Percentiles rank a stretch among this genome's conserved stretches.
These are phyloP conservation scores for Cicer pinnatifidum DNA, from an alignment of 306 rosid species.

Conservation along the genomic window DNA sequence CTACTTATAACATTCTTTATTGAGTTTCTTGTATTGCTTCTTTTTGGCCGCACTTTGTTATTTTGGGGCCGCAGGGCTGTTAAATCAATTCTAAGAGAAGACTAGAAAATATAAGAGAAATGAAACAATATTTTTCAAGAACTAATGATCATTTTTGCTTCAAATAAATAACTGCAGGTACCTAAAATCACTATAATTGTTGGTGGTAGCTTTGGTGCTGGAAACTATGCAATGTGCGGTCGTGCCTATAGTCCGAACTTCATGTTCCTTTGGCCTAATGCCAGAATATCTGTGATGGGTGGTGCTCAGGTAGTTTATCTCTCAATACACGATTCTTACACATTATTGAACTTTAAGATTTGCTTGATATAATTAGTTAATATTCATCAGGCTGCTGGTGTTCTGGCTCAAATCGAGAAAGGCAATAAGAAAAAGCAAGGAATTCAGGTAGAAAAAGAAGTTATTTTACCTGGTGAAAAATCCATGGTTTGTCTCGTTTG, in stretches of 20 bases:
- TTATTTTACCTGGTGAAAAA: not conserved
- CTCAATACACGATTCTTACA: conserved; percentile 25
- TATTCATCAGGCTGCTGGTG: conserved; percentile 86
- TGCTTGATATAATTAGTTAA: conserved; percentile 18
- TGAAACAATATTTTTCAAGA: conserved; percentile 3
- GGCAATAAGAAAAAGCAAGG: conserved; percentile 90
- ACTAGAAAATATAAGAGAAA: conserved; percentile 4
- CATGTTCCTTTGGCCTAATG: conserved; percentile 96
- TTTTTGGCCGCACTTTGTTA: not conserved
- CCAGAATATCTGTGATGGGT: conserved; percentile 96
- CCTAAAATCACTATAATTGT: conserved; percentile 88
- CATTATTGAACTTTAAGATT: conserved; percentile 14
- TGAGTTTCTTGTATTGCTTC: not conserved
- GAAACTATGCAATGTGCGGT: conserved; percentile 99
- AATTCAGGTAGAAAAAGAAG: conserved; percentile 65
- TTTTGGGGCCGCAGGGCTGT: not conserved
- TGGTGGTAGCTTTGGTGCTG: conserved; percentile 99
- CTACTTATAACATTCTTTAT: conserved; percentile 22
- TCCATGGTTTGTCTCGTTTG: conserved; percentile 28
- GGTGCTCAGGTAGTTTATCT: conserved; percentile 81
- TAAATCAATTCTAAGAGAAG: conserved; percentile 8
- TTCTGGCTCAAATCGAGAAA: conserved; percentile 86
- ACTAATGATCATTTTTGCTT: conserved; percentile 12
- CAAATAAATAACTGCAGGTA: conserved; percentile 59
- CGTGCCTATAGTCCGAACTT: conserved; percentile 97